Conservation (phyloP, 257 asterid genomes). For the Craterostigma plantagineum region DNA sequence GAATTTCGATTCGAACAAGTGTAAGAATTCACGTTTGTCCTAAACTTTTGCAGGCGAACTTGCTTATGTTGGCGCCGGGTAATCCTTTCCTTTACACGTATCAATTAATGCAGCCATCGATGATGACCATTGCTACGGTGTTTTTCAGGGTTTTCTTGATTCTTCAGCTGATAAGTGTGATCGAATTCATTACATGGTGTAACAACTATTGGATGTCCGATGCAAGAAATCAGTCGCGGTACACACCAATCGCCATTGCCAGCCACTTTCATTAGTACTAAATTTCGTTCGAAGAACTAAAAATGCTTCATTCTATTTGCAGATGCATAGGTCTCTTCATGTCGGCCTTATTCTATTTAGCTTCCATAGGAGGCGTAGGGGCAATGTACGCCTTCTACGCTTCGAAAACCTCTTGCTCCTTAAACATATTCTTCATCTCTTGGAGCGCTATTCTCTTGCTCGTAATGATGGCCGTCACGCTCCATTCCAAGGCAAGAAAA, state of each 20-base stretch:
- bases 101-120: neutral
- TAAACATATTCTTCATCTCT: slow-evolving; percentile 82
- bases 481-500: slow-evolving; percentile 67
- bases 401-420: slow-evolving; percentile 46
- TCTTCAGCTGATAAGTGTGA: slow-evolving; percentile 82
- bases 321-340: slow-evolving; percentile 76
- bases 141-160: slow-evolving; percentile 49
- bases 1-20: neutral
- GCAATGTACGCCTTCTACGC: slow-evolving; percentile 67
- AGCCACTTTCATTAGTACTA: no score
- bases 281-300: no score
- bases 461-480: slow-evolving; percentile 70
- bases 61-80: slow-evolving; percentile 97
- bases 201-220: slow-evolving; percentile 85
- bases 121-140: neutral
- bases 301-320: slow-evolving; percentile 2
- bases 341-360: slow-evolving; percentile 61
- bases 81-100: slow-evolving; percentile 1
- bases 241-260: neutral
- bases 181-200: slow-evolving; percentile 92
- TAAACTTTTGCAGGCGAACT: slow-evolving; percentile 49
- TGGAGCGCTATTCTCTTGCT: slow-evolving; percentile 74
- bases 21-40: neutral
- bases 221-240: slow-evolving; percentile 44
- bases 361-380: slow-evolving; percentile 48